Evolutionary conservation across 768 basidiomycete genomes (phyloP), one percentile per base, ranked within the genome.

Genomic region (Phaeotremella fagi): DNA sequence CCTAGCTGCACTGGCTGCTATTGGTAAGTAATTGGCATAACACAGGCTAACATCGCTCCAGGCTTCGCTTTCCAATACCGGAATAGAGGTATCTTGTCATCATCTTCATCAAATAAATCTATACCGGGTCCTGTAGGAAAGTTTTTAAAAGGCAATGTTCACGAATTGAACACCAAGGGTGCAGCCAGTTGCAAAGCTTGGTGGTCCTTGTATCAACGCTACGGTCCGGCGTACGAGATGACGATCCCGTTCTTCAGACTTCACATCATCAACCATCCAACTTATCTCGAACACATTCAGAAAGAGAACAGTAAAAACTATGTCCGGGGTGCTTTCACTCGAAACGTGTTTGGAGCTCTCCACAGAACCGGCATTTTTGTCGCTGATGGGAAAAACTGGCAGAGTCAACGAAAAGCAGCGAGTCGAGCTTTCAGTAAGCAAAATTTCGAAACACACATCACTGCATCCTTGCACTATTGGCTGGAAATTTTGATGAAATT

Each of bases 281-380:
- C 45, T 20, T 46, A 46, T 29, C 45, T 46, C 1, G 45, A 46
- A 26, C 45, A 46, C 25, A 46, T 46, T 28, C 45, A 46, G 28
- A 46, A 46, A 26, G 26, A 18, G 45, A 46, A 46, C 20, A 23
- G 26, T 26, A 46, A 46, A 26, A 46, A 46, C 27, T 46, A 46
- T 20, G 20, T 46, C 25, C 45, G 45, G 24, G 45, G 45, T 7
- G 45, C 45, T 24, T 46, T 46, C 45, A 28, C 45, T 24, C 3
- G 45, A 15, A 23, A 24, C 26, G 45, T 26, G 7, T 46, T 46
- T 5, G 45, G 27, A 14, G 45, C 20, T 15, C 27, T 46, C 7
- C 45, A 46, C 45, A 18, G 45, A 26, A 46, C 45, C 25, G 45
- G 45, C n/a, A 46, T 46, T 2, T 46, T 46, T 26, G 45, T 46